Percentiles rank a stretch among this genome's conserved stretches.
These are phyloP conservation scores for Salix arbutifolia DNA, from an alignment of 345 rosid species.

Conservation along the genomic window DNA sequence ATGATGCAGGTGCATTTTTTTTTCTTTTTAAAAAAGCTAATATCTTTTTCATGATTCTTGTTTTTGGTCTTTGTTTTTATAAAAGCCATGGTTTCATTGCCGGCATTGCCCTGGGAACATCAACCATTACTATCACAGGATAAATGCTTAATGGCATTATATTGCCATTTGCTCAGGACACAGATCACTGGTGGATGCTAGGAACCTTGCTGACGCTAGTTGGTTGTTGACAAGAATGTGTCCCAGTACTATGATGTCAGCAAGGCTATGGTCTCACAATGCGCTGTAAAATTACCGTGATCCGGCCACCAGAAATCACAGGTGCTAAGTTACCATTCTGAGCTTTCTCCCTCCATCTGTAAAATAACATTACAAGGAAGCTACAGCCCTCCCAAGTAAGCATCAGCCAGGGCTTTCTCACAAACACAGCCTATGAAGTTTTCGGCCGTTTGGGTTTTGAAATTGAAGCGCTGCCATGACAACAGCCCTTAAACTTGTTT, in stretches of 20 bases:
- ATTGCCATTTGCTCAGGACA: neutral
- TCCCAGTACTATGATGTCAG: neutral
- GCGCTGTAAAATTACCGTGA: no score
- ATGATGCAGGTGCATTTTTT: neutral
- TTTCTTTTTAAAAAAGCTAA: neutral
- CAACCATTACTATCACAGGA: neutral
- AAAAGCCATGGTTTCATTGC: neutral
- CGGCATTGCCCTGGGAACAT: neutral
- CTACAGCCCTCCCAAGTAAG: no score
- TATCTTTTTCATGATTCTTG: neutral
- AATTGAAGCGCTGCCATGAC: no score
- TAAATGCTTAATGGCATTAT: neutral
- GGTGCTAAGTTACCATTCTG: no score
- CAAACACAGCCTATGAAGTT: no score
- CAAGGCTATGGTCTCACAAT: no score
- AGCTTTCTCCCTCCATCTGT: no score
- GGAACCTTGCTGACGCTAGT: neutral
- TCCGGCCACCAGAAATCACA: no score
- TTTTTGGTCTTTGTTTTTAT: neutral
- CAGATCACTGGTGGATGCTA: neutral
- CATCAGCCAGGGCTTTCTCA: no score
- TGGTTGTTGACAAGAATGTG: neutral
- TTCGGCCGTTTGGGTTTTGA: no score
- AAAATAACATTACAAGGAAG: no score
- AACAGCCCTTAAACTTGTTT: no score